phyloP scores from a whole-genome alignment of 2,329 filamentous ascomycete species.

The Fusarium sp. region DNA sequence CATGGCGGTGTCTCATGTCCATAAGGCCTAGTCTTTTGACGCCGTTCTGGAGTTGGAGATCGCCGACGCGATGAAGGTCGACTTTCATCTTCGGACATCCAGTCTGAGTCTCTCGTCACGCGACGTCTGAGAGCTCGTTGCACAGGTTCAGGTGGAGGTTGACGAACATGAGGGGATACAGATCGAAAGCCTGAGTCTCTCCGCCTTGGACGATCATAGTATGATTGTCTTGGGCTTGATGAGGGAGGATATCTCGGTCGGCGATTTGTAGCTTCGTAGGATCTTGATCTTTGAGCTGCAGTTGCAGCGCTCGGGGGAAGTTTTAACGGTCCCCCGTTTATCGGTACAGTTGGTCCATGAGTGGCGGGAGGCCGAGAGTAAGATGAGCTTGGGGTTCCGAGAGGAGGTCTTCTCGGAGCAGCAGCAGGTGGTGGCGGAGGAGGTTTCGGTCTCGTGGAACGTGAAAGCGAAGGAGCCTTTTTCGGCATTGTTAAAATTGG shows the following conservation, averaged over 20 bases:
- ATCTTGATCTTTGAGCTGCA: slow-evolving; percentile 28
- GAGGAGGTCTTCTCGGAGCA: slow-evolving; percentile 22
- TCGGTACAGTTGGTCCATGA: slow-evolving; percentile 4
- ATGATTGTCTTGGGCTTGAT: slow-evolving; percentile 21
- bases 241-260: slow-evolving; percentile 14
- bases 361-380: slow-evolving; percentile 27
- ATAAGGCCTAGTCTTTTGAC: not conserved
- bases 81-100: slow-evolving; percentile 39
- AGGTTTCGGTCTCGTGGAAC: slow-evolving; percentile 33
- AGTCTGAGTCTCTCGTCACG: slow-evolving; percentile 35
- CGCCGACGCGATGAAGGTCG: slow-evolving; percentile 25
- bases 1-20: slow-evolving; percentile 11
- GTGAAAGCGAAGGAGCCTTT: slow-evolving; percentile 19
- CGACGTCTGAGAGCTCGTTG: slow-evolving; percentile 22
- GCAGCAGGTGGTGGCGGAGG: slow-evolving; percentile 15
- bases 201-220: slow-evolving; percentile 23
- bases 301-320: slow-evolving; percentile 5
- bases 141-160: not conserved
- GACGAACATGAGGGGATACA: slow-evolving; percentile 32
- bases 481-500: slow-evolving; percentile 26
- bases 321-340: not conserved
- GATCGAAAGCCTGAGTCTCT: slow-evolving; percentile 26
- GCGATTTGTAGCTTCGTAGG: slow-evolving; percentile 33
- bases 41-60: slow-evolving; percentile 20
- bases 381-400: not conserved